Evolutionary conservation across 495 filamentous ascomycete genomes (phyloP).

Genomic region (Aspergillus incahuasiensis): DNA sequence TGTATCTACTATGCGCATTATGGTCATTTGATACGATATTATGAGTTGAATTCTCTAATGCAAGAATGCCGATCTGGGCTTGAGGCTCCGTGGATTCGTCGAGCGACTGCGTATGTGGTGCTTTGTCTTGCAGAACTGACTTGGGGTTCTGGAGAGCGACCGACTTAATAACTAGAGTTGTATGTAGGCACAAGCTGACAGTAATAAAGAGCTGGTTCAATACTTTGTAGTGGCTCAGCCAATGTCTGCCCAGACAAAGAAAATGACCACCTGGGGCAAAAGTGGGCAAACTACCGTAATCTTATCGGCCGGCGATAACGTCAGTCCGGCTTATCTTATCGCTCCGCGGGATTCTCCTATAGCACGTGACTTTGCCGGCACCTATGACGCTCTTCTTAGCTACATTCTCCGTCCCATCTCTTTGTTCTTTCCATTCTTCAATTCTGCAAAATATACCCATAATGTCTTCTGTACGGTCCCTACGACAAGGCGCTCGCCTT

Average conservation of each 20-base stretch:
- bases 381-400: slow-evolving; percentile 28
- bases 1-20: not conserved
- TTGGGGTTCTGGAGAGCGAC: too few relatives aligned
- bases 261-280: not conserved
- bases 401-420: slow-evolving; percentile 1
- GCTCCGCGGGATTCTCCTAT: slow-evolving; percentile 29
- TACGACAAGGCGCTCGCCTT: slow-evolving; percentile 32
- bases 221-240: too few relatives aligned
- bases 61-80: not conserved
- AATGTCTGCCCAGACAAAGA: too few relatives aligned
- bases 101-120: not conserved
- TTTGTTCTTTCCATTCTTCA: slow-evolving; percentile 13
- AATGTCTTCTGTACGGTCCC: slow-evolving; percentile 34
- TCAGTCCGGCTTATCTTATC: not conserved
- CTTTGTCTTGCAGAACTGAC: too few relatives aligned
- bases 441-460: slow-evolving; percentile 18
- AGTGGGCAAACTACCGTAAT: too few relatives aligned
- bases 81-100: not conserved
- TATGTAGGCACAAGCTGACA: too few relatives aligned
- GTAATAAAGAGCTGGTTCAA: too few relatives aligned
- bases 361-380: slow-evolving; percentile 42
- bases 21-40: not conserved
- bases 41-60: not conserved
- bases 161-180: too few relatives aligned
- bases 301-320: too few relatives aligned